Evolutionary conservation across 441 rosid species (phyloP), one percentile per base, ranked within the genome.

Genomic region (Melastoma candidum): DNA sequence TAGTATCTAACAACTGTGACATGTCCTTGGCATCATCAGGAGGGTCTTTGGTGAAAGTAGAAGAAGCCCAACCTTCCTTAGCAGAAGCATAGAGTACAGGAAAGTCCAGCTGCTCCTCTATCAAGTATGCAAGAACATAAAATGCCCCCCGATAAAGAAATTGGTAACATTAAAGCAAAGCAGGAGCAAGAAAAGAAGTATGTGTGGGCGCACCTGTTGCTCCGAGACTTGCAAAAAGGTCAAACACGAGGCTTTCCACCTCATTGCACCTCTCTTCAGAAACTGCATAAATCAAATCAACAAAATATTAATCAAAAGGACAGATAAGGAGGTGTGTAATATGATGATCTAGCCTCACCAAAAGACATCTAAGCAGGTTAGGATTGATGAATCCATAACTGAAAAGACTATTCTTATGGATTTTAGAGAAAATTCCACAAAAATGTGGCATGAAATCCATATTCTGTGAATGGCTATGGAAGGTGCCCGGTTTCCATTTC

Each of bases 51-150:
- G 90, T 88, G 73, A 56, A 92, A 57, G 87, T 72, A 58, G 94
- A 69, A 36, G 92, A 85, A 52, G 97, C 92, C 98, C 95, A 92
- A 58, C 98, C 97, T 81, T 92, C 94, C 75, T 92, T 92, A 26
- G 98, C 98, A 57, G 97, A 92, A 68, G 98, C 98, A 84, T 92
- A 92, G 47, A 92, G 87, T 64, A 92, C 98, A 1, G 95, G 98
- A 74, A 92, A 92, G 53, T 92, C 98, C 44, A 88, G 81, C 65
- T 92, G 98, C 73, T 88, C 92, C 81, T 92, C 98, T 92, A 72
- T 50, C 71, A 63, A 52, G 60, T 53, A 60, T 49, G 59, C 22
- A 4, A 26, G 45, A 45, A 63, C 25, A 59, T 44, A 6, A 52
- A 32, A 36, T 26, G 14, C 29, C 11, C 44, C 46, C 22, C 63